Base-by-base conservation (phyloP, 768 basidiomycete species). In the Xerocomus potaroensis region DNA sequence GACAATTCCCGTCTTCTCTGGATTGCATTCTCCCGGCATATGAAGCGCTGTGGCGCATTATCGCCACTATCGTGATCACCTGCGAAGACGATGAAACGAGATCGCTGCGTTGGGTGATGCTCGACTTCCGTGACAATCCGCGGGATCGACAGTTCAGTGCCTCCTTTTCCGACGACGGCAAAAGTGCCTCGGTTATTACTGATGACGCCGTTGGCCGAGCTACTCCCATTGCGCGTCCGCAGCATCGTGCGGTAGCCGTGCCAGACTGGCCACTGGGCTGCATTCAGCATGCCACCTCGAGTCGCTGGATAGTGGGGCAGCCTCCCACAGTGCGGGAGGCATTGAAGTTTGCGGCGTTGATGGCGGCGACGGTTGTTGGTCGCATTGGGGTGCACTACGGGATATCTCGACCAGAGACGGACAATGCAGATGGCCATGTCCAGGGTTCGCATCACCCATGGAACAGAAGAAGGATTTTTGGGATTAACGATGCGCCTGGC, bases 1-100 rank as follows among this genome's bases (percentile, higher is more conserved):
- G 60, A 1, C 47, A 23, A 4, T 47, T 56, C 40, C 37, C 30
- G 15, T 19, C 30, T 35, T 74, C 77, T 0, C 60, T 83, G 14
- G 70, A 81, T 36, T 71, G 71, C 46, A 68, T 84, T 45, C 71
- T 83, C 35, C 81, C 81, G 0, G 64, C 76, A 1, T 84, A 78
- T 69, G 83, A 84, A 56, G 78, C 76, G 0, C 61, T 83, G 36
- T 83, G 83, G 83, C 72, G 80, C 11, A 72, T 83, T 18, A 66
- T 80, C 42, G 80, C 81, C 1, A 57, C 76, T 0, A 72, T 75
- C 1, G 62, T 72, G 41, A 61, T 69, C 19, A 41, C 11, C 12
- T 56, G 65, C 35, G 61, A 66, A n/a, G 48, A 66, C 4, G 54
- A 68, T 12, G 49, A 54, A 8, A 47, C 48, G 0, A 41, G n/a